A percentile compares a stretch with the other conserved stretches of the same genome.
Evolutionary conservation across 2,329 filamentous ascomycete genomes (phyloP).

Genomic region (Claviceps digitariae): DNA sequence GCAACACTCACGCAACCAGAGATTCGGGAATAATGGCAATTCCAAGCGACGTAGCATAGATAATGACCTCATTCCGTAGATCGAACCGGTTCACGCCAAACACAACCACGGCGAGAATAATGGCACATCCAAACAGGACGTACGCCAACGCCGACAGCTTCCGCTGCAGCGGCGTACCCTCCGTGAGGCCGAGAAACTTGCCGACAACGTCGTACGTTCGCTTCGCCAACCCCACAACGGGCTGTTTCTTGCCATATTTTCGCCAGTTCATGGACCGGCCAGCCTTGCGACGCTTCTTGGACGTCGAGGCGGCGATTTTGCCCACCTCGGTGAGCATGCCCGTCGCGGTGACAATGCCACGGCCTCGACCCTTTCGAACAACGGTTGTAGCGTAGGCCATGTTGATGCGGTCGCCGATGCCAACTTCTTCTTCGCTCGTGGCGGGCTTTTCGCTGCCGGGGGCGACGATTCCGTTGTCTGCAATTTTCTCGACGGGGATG

Average conservation of each 20-base stretch:
- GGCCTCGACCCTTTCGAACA: constrained; percentile 59
- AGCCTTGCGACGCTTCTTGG: constrained; percentile 41
- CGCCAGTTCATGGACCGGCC: constrained; percentile 38
- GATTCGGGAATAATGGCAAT: constrained; percentile 52
- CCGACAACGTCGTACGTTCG: constrained; percentile 35
- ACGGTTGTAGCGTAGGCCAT: constrained; percentile 63
- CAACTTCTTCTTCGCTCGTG: constrained; percentile 34
- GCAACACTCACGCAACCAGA: constrained; percentile 41
- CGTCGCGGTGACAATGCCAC: constrained; percentile 58
- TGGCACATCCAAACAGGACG: constrained; percentile 58
- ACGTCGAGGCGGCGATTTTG: constrained; percentile 47
- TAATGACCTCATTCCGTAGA: constrained; percentile 37
- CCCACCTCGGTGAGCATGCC: constrained; percentile 61
- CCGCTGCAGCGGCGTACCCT: constrained; percentile 66
- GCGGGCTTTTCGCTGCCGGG: constrained; percentile 33
- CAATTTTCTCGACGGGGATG: constrained; percentile 54
- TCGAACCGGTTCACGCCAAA: constrained; percentile 43
- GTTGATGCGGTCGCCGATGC: constrained; percentile 60
- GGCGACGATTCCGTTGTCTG: constrained; percentile 32
- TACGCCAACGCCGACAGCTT: constrained; percentile 69
- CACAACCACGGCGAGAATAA: constrained; percentile 42
- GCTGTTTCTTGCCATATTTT: constrained; percentile 38
- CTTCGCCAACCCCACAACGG: constrained; percentile 31
- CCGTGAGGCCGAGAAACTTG: constrained; percentile 45
- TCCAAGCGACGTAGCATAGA: constrained; percentile 44